phyloP scores from a whole-genome alignment of 2,329 filamentous ascomycete genomes.

The Trichoderma sp. region DNA sequence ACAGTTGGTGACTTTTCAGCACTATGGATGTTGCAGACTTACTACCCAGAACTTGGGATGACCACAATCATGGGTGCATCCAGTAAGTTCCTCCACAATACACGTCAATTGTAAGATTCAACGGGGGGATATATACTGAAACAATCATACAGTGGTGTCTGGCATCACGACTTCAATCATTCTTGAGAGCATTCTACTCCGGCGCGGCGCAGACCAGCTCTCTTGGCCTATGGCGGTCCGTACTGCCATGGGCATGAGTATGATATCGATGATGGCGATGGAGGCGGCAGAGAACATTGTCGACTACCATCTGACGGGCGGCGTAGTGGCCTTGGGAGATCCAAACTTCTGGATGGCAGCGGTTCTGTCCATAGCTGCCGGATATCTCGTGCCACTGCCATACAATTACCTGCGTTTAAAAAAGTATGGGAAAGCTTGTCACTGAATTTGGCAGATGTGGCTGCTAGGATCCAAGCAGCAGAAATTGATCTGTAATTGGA shows the following conservation, averaged over 20 bases:
- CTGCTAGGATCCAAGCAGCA: neutral
- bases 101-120: neutral
- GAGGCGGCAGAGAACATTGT: slow-evolving; percentile 56
- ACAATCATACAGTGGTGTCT: slow-evolving; percentile 46
- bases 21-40: slow-evolving; percentile 56
- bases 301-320: slow-evolving; percentile 58
- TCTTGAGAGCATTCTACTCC: slow-evolving; percentile 55
- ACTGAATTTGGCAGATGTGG: slow-evolving; percentile 34
- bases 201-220: slow-evolving; percentile 49
- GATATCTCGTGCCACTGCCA: slow-evolving; percentile 52
- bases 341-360: slow-evolving; percentile 57
- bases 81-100: slow-evolving; percentile 39
- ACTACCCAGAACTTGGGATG: slow-evolving; percentile 49
- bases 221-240: slow-evolving; percentile 49
- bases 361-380: slow-evolving; percentile 44
- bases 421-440: slow-evolving; percentile 52
- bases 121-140: neutral
- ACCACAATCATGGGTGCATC: slow-evolving; percentile 53
- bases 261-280: slow-evolving; percentile 62
- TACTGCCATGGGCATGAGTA: slow-evolving; percentile 60
- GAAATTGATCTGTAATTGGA: neutral
- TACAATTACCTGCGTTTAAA: slow-evolving; percentile 55
- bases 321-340: slow-evolving; percentile 48
- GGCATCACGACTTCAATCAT: slow-evolving; percentile 55
- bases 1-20: slow-evolving; percentile 58